phyloP scores from a whole-genome alignment of 345 rosid genomes.

The Eucalyptus erythrocorys region DNA sequence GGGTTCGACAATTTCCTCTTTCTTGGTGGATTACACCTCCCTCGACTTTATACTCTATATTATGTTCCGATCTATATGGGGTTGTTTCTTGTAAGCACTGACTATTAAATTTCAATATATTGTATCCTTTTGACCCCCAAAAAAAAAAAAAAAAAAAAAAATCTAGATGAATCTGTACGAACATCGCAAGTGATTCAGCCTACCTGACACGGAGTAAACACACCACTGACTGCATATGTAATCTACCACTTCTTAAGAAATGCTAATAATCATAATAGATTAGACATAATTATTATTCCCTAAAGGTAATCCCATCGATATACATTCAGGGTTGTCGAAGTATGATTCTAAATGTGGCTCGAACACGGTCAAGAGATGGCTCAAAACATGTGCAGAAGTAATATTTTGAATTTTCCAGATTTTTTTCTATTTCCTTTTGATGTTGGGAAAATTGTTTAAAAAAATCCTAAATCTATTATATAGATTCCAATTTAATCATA shows the following conservation, averaged over 20 bases:
- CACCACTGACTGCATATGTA: not conserved
- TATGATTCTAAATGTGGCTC: not conserved
- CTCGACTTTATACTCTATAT: too few relatives aligned
- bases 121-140: too few relatives aligned
- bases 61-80: too few relatives aligned
- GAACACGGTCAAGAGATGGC: rapidly evolving
- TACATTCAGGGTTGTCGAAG: not conserved
- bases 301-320: not conserved
- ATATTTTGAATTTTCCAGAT: too few relatives aligned
- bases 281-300: not conserved
- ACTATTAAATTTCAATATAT: too few relatives aligned
- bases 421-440: too few relatives aligned
- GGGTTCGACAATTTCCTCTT: too few relatives aligned
- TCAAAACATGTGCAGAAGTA: not conserved
- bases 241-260: not conserved
- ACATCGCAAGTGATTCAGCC: not conserved
- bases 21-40: too few relatives aligned
- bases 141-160: too few relatives aligned
- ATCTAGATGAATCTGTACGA: not conserved
- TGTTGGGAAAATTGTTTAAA: not conserved
- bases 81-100: too few relatives aligned
- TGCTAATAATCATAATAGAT: not conserved
- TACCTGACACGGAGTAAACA: not conserved
- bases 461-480: not conserved
- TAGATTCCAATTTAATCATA: too few relatives aligned